Conservation (phyloP, 2,329 filamentous ascomycete species). For the Rasamsonia emersonii region DNA sequence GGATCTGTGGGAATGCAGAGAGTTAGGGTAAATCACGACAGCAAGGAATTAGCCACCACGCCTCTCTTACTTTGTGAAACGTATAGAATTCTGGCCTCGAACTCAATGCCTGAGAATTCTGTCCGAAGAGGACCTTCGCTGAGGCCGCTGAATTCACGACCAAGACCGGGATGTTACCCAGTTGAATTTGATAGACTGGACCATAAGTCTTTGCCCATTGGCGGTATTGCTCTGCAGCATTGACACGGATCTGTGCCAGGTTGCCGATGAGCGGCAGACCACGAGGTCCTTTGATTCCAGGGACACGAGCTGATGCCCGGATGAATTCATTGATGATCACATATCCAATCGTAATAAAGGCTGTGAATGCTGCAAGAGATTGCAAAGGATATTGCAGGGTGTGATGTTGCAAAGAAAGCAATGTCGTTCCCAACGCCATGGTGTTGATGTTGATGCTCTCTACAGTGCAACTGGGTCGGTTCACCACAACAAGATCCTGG, state of each 20-base stretch:
- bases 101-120: constrained; percentile 46
- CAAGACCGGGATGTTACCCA: constrained; percentile 50
- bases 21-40: constrained; percentile 1
- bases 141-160: constrained; percentile 48
- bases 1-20: constrained; percentile 33
- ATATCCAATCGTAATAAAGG: constrained; percentile 35
- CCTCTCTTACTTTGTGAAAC: constrained; percentile 47
- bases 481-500: too few species aligned
- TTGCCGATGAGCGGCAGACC: constrained; percentile 50
- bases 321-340: constrained; percentile 43
- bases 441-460: too few species aligned
- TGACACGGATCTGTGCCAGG: constrained; percentile 45
- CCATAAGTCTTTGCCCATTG: constrained; percentile 45
- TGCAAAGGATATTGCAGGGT: too few species aligned
- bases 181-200: constrained; percentile 48
- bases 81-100: constrained; percentile 52
- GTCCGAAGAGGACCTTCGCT: constrained; percentile 44
- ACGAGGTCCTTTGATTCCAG: constrained; percentile 40
- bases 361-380: too few species aligned
- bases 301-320: constrained; percentile 37
- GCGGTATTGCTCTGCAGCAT: constrained; percentile 50
- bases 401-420: too few species aligned
- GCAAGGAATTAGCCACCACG: background rate
- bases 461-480: too few species aligned
- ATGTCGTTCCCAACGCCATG: too few species aligned